phyloP scores from a whole-genome alignment of 495 filamentous ascomycete genomes.

The Bombardia bombarda region DNA sequence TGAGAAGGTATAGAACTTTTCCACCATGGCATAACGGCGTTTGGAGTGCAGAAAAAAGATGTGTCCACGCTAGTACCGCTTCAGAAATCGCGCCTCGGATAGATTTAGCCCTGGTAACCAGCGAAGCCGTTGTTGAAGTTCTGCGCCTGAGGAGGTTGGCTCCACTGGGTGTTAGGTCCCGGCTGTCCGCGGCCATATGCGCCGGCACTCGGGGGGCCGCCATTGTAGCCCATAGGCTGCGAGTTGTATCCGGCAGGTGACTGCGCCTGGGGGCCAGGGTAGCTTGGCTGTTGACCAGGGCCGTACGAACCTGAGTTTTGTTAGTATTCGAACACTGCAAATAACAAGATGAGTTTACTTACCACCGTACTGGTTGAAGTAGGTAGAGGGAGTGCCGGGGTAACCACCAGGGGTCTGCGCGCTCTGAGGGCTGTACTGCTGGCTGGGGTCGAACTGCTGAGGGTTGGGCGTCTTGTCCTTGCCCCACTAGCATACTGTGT shows the following conservation, averaged over 20 bases:
- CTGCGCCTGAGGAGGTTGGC: conserved; percentile 47
- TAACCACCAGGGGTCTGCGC: conserved; percentile 47
- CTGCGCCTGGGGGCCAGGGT: conserved; percentile 45
- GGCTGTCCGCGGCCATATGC: conserved; percentile 79
- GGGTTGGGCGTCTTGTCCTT: conserved; percentile 94
- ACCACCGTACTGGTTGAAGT: conserved; percentile 89
- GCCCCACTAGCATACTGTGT: conserved; percentile 68
- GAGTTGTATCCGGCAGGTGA: conserved; percentile 54
- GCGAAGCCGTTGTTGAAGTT: conserved; percentile 53
- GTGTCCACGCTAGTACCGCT: background rate
- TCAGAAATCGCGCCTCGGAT: background rate
- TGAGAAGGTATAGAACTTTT: conserved; percentile 4
- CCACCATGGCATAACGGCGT: conserved; percentile 4
- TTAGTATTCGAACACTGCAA: conserved; percentile 17
- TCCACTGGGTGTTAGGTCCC: conserved; percentile 46
- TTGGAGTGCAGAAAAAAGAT: conserved; percentile 5
- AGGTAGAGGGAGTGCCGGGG: conserved; percentile 69
- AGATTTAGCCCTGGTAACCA: conserved; percentile 48
- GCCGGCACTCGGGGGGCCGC: conserved; percentile 62
- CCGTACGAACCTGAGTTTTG: conserved; percentile 34
- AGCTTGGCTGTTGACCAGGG: conserved; percentile 44
- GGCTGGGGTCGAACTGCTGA: conserved; percentile 66
- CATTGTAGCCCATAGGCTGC: conserved; percentile 48
- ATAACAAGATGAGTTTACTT: conserved; percentile 32
- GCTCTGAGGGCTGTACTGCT: conserved; percentile 61